Base-by-base conservation (phyloP, 495 filamentous ascomycete genomes). In the Lepraria neglecta region DNA sequence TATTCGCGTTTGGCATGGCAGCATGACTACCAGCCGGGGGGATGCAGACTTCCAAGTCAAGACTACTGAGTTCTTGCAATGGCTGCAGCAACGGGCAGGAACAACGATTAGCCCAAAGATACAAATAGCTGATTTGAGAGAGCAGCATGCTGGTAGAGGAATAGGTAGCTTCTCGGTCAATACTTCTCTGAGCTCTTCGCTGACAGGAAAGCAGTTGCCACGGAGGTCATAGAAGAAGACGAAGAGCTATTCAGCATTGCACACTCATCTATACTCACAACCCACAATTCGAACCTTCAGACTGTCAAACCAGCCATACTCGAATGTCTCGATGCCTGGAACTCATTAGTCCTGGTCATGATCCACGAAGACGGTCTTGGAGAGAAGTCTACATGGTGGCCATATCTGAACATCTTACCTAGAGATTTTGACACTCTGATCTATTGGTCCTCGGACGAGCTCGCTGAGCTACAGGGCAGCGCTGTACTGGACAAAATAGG, bases 361-460 rank as follows among this genome's bases (percentile, higher is more conserved):
- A 79, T 95, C 12, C 87, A 88, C 69, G 91, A 96, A 73, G 83
- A 84, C 65, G 69, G 84, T 21, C 78, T 75, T 40, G 82, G 85
- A 6, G 70, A 75, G 0, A 69, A 75, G 1, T 94, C 90, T 2
- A 70, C 67, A 42, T 97, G 91, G 92, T 80, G 80, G 28, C 82
- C 84, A 0, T 97, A 97, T 74, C 82, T 96, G 63, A 78, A 81
- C n/a, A 76, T 97, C 45, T 77, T 97, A 14, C 92, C 91, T 0
- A 67, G 69, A n/a, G 69, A 79, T 21, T 95, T 97, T 64, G 81
- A 95, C 71, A 95, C 90, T 2, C 77, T 94, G 65, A 95, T 96
- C 83, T 97, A 92, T 74, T 97, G 92, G 92, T 80, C 85, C 3
- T 69, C 78, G 7, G 70, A 74, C 0, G 91, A 96, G 72, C 75